Conservation (phyloP, 2,329 filamentous ascomycete genomes). For the Apiospora sp. region DNA sequence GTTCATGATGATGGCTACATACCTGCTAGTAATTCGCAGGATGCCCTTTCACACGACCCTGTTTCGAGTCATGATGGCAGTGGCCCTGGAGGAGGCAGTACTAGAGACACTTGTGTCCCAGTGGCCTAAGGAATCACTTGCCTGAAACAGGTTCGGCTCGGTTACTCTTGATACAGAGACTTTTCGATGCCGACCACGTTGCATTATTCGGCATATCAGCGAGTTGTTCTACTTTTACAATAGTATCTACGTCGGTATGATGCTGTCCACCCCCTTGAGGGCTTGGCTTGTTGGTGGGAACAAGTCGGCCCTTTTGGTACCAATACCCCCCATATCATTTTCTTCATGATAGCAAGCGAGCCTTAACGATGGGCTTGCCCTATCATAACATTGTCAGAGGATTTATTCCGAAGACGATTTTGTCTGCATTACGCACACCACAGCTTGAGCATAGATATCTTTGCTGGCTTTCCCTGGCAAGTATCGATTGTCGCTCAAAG, state of each 20-base stretch:
- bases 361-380: neutral
- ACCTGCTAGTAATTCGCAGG: constrained; percentile 29
- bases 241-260: neutral
- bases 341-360: neutral
- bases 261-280: neutral
- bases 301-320: constrained; percentile 12
- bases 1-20: constrained; percentile 39
- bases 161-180: constrained; percentile 3
- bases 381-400: neutral
- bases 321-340: constrained; percentile 2
- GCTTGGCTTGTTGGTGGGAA: constrained; percentile 16
- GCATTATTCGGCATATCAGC: neutral
- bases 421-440: neutral
- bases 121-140: neutral
- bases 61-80: neutral
- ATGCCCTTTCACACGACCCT: constrained; percentile 17
- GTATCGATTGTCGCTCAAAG: neutral
- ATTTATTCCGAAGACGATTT: neutral
- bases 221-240: neutral
- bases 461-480: neutral
- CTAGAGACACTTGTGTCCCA: constrained; percentile 6
- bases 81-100: constrained; percentile 14
- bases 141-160: neutral
- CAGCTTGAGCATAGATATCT: neutral
- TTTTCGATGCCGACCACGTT: neutral